A percentile compares a stretch with the other conserved stretches of the same genome.
These are phyloP conservation scores for Globisporangium carolinianum DNA, from an alignment of 352 stramenopile species.

Conservation along the genomic window DNA sequence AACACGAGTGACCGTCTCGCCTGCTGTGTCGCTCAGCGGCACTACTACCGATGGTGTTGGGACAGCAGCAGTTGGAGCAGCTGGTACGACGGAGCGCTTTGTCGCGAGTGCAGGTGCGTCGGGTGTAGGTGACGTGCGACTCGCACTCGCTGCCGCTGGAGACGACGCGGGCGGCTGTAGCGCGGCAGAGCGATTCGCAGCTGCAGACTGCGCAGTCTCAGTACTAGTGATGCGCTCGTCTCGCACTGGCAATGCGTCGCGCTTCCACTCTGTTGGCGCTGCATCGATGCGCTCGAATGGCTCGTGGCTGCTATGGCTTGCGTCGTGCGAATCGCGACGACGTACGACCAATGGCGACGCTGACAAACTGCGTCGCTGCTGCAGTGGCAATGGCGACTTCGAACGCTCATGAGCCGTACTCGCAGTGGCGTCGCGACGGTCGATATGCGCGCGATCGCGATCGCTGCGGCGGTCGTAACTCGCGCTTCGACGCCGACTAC, in stretches of 20 bases:
- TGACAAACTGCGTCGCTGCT: neutral
- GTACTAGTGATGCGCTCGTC: too few species aligned
- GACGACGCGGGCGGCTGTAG: too few species aligned
- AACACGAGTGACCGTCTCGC: neutral
- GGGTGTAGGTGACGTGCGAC: too few species aligned
- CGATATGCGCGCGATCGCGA: slow-evolving; percentile 4
- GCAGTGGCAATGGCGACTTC: neutral
- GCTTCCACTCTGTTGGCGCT: neutral
- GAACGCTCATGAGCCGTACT: neutral
- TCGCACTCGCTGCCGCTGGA: too few species aligned
- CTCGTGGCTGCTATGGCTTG: neutral
- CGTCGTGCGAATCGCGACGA: neutral
- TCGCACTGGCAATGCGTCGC: too few species aligned
- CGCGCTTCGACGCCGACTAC: slow-evolving; percentile 1
- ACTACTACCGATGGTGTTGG: too few species aligned
- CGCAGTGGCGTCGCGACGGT: neutral
- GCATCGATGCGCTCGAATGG: neutral
- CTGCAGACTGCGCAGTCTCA: too few species aligned
- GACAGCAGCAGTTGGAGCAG: too few species aligned
- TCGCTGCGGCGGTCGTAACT: slow-evolving; percentile 4
- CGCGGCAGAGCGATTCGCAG: too few species aligned
- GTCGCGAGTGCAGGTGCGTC: too few species aligned
- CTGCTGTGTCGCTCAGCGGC: neutral
- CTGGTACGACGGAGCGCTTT: too few species aligned
- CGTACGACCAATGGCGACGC: neutral